Evolutionary conservation across 129 eudicot species (phyloP), one percentile per base, ranked within the genome.

Genomic region (Ambrosia trifida): DNA sequence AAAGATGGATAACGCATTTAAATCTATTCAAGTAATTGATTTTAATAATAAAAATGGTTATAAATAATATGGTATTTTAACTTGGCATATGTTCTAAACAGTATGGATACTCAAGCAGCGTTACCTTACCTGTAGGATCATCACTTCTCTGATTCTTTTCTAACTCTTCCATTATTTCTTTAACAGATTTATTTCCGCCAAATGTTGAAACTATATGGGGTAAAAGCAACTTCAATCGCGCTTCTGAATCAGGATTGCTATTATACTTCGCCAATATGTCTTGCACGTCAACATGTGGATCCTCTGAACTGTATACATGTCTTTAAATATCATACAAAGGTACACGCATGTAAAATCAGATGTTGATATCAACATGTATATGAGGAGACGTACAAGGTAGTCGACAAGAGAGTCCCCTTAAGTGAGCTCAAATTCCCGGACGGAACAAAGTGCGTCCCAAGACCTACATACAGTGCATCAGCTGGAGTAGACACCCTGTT

Each of bases 381-480:
- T 20, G 40, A 64, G 68, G 40, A 74, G 61, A 70, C 80, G 14
- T 92, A 92, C 98, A 92, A 92, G 54, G 61, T 66, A 72, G 86
- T 72, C 11, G 85, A 74, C 74, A 92, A 65, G 30, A 92, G 79
- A 56, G 87, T 73, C 41, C 78, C 91, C 83, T 85, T 92, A 41
- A 92, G 66, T 18, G 85, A 59, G 54, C 82, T 85, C 77, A 92
- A 73, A 75, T 79, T 85, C 32, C 72, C 88, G 64, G 91, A 89
- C 45, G 89, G 91, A 50, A 92, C 83, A 70, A 84, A 92, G 75
- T 92, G 95, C 17, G 89, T 84, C 67, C 98, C 98, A 49, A 92
- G 89, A 51, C 98, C 96, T 52, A 83, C 88, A 79, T 81, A 92
- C 36, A 92, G 79, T 64, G 95, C 98, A 92, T 92, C 98, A 64